Conservation (phyloP, 1,284 basidiomycete species). For the Microbotryum lychnidis-dioicae region DNA sequence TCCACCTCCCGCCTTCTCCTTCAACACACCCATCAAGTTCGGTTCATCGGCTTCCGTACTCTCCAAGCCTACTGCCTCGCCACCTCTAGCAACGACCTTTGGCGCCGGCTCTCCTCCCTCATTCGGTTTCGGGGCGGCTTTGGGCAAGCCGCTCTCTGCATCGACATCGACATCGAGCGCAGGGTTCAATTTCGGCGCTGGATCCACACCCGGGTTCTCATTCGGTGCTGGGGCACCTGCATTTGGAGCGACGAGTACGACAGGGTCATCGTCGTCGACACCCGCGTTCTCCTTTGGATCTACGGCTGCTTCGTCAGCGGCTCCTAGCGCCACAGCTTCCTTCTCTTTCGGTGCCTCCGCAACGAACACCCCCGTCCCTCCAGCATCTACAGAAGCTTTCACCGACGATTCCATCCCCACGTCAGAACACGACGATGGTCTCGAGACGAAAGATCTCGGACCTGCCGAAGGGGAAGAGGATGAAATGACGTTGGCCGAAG, state of each 20-base stretch:
- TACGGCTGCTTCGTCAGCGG: neutral
- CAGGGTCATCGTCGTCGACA: neutral
- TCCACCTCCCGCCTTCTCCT: slow-evolving; percentile 1
- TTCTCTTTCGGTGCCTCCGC: neutral
- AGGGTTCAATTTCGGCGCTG: neutral
- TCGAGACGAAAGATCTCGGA: slow-evolving; percentile 13
- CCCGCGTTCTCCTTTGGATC: neutral
- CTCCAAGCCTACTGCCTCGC: slow-evolving; percentile 11
- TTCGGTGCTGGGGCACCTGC: slow-evolving; percentile 1
- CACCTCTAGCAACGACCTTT: slow-evolving; percentile 19
- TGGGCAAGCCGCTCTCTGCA: slow-evolving; percentile 12
- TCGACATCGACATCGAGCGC: neutral
- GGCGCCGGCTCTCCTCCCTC: slow-evolving; percentile 16
- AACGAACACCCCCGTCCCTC: neutral
- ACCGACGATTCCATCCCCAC: neutral
- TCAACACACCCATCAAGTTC: slow-evolving; percentile 7
- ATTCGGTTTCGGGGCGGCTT: slow-evolving; percentile 27
- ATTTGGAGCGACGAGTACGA: neutral
- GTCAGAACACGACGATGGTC: neutral
- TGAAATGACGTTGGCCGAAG: slow-evolving; percentile 11
- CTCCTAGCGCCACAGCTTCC: neutral
- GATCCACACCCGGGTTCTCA: slow-evolving; percentile 8
- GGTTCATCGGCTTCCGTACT: neutral
- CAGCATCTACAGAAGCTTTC: neutral
- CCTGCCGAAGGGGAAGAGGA: slow-evolving; percentile 28